phyloP scores from a whole-genome alignment of 2,329 filamentous ascomycete species.

The Penicillium sp. region DNA sequence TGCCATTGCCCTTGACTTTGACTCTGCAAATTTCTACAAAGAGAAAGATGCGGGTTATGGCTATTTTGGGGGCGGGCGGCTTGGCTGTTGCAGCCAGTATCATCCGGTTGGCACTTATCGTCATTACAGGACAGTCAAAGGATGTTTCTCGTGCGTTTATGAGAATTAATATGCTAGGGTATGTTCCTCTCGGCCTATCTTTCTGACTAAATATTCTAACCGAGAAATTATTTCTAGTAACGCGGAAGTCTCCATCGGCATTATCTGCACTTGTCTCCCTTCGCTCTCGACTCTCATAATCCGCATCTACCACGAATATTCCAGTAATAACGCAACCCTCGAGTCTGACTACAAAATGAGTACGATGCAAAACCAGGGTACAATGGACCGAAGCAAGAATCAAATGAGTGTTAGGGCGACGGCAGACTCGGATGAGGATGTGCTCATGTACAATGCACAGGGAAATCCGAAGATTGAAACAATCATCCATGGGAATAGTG shows the following conservation, averaged over 20 bases:
- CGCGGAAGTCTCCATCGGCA: constrained; percentile 43
- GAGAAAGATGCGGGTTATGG: constrained; percentile 49
- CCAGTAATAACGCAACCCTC: constrained; percentile 22
- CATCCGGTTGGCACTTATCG: constrained; percentile 29
- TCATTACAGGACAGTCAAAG: constrained; percentile 22
- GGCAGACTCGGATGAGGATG: constrained; percentile 27
- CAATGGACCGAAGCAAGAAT: constrained; percentile 14
- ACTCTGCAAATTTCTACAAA: constrained; percentile 46
- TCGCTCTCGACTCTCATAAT: constrained; percentile 38
- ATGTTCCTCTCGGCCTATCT: constrained; percentile 26
- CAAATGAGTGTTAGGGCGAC: constrained; percentile 19
- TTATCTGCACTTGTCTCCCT: constrained; percentile 45
- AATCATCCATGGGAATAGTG: constrained; percentile 22
- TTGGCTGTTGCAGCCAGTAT: constrained; percentile 32
- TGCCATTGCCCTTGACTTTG: constrained; percentile 51
- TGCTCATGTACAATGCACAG: constrained; percentile 29
- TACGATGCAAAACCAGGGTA: constrained; percentile 18
- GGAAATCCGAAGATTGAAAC: constrained; percentile 31
- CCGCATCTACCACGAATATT: constrained; percentile 35
- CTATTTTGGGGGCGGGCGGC: constrained; percentile 52
- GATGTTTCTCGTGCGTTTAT: constrained; percentile 31
- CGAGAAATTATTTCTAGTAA: constrained; percentile 33
- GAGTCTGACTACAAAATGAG: constrained; percentile 26
- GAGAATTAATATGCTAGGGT: constrained; percentile 35
- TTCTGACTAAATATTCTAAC: constrained; percentile 31